Evolutionary conservation across 371 early-diverging fungal genomes (phyloP), one percentile per base, ranked within the genome.

Genomic region (Haplosporangium sp.): DNA sequence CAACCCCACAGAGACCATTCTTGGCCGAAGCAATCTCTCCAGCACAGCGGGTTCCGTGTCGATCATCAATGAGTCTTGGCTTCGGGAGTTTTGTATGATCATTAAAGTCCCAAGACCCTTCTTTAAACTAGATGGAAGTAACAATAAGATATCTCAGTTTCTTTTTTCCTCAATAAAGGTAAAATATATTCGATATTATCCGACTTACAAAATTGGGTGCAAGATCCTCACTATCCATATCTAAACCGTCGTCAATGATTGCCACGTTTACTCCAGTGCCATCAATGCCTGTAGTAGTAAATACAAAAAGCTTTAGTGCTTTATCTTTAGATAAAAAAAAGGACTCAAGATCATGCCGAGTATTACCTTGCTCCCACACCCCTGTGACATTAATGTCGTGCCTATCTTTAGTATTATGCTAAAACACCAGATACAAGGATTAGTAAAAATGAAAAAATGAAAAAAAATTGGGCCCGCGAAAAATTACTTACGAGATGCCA

Each of bases 41-140:
- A 6, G 99, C 99, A 84, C 98, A 98, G 38, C 99, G 86, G 0
- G 99, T 98, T 50, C 98, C 99, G 83, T 99, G 99, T 45, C 88
- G 87, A 82, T 99, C 99, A 65, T 96, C 94, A 44, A 63, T 63
- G 1, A 94, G 72, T 17, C 84, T 85, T 40, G 98, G 99, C 63
- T 77, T 91, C 1, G 98, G 98, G 20, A 93, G 70, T 42, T 85
- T 75, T 13, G 78, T 88, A 77, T 93, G 90, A 71, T 94, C 93
- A 72, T 98, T 98, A 73, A 94, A 98, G 79, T 98, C 98, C 72
- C 95, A 96, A 0, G 97, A 97, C 0, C 97, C 97, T 52, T 87
- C 92, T 9, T 89, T 89, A 79, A 84, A 91, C 95, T 94, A 77
- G 19, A 57, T 7, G 5, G 27, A 27, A 27, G 27, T 27, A 27